Evolutionary conservation across 495 filamentous ascomycete genomes (phyloP), one percentile per base, ranked within the genome.

Genomic region (Cetradonia linearis): DNA sequence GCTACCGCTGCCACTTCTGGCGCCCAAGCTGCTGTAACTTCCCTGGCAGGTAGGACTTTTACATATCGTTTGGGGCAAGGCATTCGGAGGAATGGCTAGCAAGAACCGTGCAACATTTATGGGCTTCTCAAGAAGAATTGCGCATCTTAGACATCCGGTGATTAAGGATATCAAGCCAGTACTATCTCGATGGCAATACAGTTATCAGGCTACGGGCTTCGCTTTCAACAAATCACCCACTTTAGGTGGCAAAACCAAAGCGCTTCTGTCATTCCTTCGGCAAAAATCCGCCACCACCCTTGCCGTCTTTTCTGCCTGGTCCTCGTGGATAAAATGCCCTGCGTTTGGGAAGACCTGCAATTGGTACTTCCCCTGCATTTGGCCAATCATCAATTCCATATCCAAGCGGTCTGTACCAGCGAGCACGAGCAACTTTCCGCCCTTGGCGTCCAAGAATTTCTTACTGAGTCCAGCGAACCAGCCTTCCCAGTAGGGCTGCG

Each of bases 351-450:
- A 85, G 20, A 99, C 91, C 56, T 95, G 86, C 20, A 99, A 77
- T 59, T 95, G 91, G 69, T 96, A 99, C 76, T 96, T 96, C 0
- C 91, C 91, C 89, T 96, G 91, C 91, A 96, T 95, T 72, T 97
- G 93, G 18, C 90, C 93, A 69, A 97, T 97, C 74, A 91, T 95
- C 64, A 97, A 71, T 66, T 97, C 93, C 67, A 87, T 94, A 69
- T 97, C 93, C 53, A 99, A 71, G 58, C 94, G 78, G 72, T 99
- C 93, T 16, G 93, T 97, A 7, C 93, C 93, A 7, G 93, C 94
- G 18, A 99, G 79, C 31, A 99, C 73, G 30, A 99, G 74, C 61
- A 97, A 69, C 72, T 99, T 99, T 48, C 91, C 93, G 10, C 92
- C 93, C 52, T 80, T 80, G 0, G 85, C 87, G 36, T 79, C 77